Evolutionary conservation across 495 filamentous ascomycete species (phyloP).

Genomic region (Talaromyces borbonicus): DNA sequence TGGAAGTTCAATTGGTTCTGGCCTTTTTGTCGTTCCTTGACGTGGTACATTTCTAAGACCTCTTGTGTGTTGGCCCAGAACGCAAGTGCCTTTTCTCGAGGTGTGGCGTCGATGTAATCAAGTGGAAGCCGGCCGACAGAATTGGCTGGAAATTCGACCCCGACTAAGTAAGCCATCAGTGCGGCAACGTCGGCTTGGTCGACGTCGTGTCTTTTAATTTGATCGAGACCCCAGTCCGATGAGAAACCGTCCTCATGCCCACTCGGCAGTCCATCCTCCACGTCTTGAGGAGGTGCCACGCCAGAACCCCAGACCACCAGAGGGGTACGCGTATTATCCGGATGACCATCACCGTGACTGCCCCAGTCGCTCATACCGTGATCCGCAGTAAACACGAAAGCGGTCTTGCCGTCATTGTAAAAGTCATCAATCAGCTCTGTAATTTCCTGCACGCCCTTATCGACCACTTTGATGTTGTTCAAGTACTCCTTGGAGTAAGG

Average conservation of each 20-base stretch:
- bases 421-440: conserved; percentile 76
- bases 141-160: conserved; percentile 87
- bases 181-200: conserved; percentile 92
- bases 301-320: conserved; percentile 93
- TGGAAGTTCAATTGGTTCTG: conserved; percentile 63
- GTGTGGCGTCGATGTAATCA: conserved; percentile 61
- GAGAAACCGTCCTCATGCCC: conserved; percentile 94
- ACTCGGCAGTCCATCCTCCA: conserved; percentile 40
- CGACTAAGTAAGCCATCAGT: conserved; percentile 92
- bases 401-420: conserved; percentile 84
- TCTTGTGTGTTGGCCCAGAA: conserved; percentile 74
- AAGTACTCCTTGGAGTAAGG: conserved; percentile 96
- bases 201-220: conserved; percentile 80
- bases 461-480: conserved; percentile 89
- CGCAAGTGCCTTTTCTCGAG: conserved; percentile 72
- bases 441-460: conserved; percentile 76
- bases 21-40: conserved; percentile 86
- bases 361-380: conserved; percentile 99
- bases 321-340: conserved; percentile 93
- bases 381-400: conserved; percentile 95
- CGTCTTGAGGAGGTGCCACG: conserved; percentile 62
- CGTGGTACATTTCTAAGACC: conserved; percentile 93
- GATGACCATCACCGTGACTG: conserved; percentile 94
- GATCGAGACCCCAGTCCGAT: conserved; percentile 72
- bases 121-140: conserved; percentile 92